A percentile compares a stretch with the other conserved stretches of the same genome.
Evolutionary conservation across 768 basidiomycete species (phyloP).

Genomic region (Boletus tylopilopsis): DNA sequence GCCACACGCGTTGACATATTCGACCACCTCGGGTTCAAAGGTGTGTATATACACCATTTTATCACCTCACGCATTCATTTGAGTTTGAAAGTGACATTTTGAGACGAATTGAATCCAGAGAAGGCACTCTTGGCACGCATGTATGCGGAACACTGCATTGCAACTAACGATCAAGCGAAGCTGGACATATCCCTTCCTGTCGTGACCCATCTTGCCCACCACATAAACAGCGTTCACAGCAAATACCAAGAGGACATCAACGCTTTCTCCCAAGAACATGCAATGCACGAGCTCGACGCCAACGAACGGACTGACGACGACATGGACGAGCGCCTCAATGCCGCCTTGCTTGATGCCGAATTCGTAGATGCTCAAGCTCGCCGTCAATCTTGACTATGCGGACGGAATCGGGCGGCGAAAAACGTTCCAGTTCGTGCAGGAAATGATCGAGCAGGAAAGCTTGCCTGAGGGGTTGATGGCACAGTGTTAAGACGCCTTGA

Average conservation of each 20-base stretch:
- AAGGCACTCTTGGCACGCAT: background rate
- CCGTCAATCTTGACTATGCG: constrained; percentile 79
- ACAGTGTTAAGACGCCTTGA: constrained; percentile 78
- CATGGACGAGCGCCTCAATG: constrained; percentile 48
- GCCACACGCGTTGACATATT: constrained; percentile 60
- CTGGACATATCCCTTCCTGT: constrained; percentile 77
- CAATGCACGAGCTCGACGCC: constrained; percentile 28
- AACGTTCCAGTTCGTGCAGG: constrained; percentile 82
- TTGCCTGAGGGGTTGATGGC: constrained; percentile 71
- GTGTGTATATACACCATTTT: background rate
- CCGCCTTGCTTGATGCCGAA: constrained; percentile 33
- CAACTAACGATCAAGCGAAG: constrained; percentile 53
- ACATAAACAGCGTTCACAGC: constrained; percentile 71
- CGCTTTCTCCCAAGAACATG: constrained; percentile 37
- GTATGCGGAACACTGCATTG: constrained; percentile 66
- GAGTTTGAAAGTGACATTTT: background rate
- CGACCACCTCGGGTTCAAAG: constrained; percentile 58
- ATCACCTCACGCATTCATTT: background rate
- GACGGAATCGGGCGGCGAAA: constrained; percentile 89
- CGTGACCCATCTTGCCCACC: constrained; percentile 76
- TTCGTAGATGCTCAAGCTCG: constrained; percentile 79
- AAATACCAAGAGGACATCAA: constrained; percentile 44
- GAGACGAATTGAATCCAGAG: background rate
- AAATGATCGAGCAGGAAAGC: constrained; percentile 71
- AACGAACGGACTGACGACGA: constrained; percentile 33